Base-by-base conservation (phyloP, 1,139 yeast species). In the Hansenula lynferdii region DNA sequence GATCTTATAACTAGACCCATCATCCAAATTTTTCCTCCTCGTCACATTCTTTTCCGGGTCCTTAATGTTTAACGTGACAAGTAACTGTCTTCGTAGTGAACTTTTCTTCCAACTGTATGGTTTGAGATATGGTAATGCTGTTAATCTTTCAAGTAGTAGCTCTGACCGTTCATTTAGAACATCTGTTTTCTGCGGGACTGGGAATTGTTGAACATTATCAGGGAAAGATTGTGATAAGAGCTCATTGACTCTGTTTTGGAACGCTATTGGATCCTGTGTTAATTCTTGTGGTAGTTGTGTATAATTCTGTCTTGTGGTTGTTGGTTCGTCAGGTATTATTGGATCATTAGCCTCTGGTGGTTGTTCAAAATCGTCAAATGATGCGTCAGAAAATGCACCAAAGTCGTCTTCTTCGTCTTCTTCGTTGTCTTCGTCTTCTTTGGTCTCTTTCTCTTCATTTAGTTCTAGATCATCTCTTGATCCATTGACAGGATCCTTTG, bases 51-150 rank as follows among this genome's bases (percentile, higher is more conserved):
- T 9, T 17, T 31, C 28, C 16, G 21, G 3, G 29, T 78, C 69
- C 0, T 85, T 84, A 8, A 80, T 69, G 0, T 84, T 84, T 30
- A 80, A 60, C 12, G 74, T 69, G 14, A 77, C 67, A 32, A 81
- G 62, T 35, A 81, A 57, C 45, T 70, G 69, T 47, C 79, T 74
- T 30, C 86, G 70, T 21, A 79, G 68, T 25, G 75, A 69, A 61
- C 77, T 76, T 40, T 68, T 67, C 26, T 66, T 65, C 87, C 87
- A 81, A 48, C 75, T 77, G 23, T 70, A 67, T 0, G 78, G 79
- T 25, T 64, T 67, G 34, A 72, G 56, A 39, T 66, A 65, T 2
- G 77, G 77, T 14, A 62, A 45, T 10, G 61, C 56, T 0, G 73
- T 61, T 18, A 75, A 53, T 38, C 65, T 65, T 47, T 47, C 57